Percentiles rank a stretch among this genome's conserved stretches.
phyloP scores from a whole-genome alignment of 2,329 filamentous ascomycete genomes.

The Myriangium duriaei region DNA sequence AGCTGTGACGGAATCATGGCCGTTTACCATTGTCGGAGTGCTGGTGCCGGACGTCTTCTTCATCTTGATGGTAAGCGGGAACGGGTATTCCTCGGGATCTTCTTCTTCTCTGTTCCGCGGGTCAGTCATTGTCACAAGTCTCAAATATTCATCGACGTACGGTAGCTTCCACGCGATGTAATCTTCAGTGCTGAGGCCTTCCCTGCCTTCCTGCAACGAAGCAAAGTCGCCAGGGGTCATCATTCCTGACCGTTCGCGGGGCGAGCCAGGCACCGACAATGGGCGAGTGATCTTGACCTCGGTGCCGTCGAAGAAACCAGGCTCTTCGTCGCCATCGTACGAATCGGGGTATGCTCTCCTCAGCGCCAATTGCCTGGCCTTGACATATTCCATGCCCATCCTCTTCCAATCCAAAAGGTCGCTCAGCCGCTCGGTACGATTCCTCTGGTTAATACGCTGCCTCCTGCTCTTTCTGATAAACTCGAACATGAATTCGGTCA shows the following conservation, averaged over 20 bases:
- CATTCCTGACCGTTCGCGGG: slow-evolving; percentile 82
- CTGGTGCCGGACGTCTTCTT: slow-evolving; percentile 23
- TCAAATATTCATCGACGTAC: slow-evolving; percentile 45
- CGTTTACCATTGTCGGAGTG: slow-evolving; percentile 14
- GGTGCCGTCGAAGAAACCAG: slow-evolving; percentile 80
- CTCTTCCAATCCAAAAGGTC: slow-evolving; percentile 97
- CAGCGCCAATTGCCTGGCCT: slow-evolving; percentile 84
- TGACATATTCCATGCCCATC: slow-evolving; percentile 99
- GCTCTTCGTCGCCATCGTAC: slow-evolving; percentile 65
- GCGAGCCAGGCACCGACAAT: slow-evolving; percentile 86
- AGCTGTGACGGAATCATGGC: slow-evolving; percentile 10
- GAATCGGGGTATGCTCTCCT: slow-evolving; percentile 82
- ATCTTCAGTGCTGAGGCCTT: slow-evolving; percentile 89
- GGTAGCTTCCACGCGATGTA: slow-evolving; percentile 97
- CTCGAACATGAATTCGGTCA: slow-evolving; percentile 84
- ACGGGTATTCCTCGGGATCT: slow-evolving; percentile 67
- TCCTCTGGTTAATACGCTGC: slow-evolving; percentile 97
- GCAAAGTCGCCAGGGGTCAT: slow-evolving; percentile 99
- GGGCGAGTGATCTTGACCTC: slow-evolving; percentile 93
- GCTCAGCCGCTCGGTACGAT: slow-evolving; percentile 86
- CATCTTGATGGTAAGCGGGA: slow-evolving; percentile 52
- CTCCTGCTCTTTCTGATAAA: slow-evolving; percentile 87
- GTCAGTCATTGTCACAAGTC: slow-evolving; percentile 20
- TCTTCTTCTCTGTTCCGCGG: slow-evolving; percentile 62
- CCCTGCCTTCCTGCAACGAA: slow-evolving; percentile 83